These are phyloP conservation scores for Erodium maritimum DNA, from an alignment of 345 rosid genomes.

Conservation along the genomic window DNA sequence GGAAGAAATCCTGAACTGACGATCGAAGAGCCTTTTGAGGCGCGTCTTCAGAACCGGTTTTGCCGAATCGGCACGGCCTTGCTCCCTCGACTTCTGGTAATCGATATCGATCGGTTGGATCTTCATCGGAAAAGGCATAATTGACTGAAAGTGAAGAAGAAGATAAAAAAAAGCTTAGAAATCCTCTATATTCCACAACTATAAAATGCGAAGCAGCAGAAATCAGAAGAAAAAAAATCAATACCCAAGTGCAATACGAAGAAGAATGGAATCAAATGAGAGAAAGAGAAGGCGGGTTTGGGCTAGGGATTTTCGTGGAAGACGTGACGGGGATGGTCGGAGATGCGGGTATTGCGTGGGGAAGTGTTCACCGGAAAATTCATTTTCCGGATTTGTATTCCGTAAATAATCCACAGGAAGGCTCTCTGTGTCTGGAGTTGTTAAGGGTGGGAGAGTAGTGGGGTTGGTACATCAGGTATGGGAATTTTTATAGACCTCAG, in stretches of 20 bases:
- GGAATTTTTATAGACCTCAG: too few species aligned
- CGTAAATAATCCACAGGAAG: background rate
- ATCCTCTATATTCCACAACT: too few species aligned
- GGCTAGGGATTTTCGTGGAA: conserved; percentile 43
- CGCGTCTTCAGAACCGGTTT: conserved; percentile 60
- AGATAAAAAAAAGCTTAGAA: too few species aligned
- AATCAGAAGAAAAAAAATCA: conserved; percentile 5
- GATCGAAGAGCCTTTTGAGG: conserved; percentile 57
- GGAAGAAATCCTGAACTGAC: conserved; percentile 35
- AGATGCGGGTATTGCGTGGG: conserved; percentile 31
- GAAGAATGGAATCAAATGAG: conserved; percentile 23
- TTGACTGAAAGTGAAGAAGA: background rate
- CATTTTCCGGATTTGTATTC: conserved; percentile 30
- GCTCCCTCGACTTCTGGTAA: conserved; percentile 16
- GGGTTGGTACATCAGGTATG: too few species aligned
- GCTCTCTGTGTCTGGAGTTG: background rate
- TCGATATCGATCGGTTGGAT: conserved; percentile 57
- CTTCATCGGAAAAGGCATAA: conserved; percentile 44
- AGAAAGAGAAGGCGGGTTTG: conserved; percentile 5
- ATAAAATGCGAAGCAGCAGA: too few species aligned
- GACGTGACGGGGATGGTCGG: conserved; percentile 61
- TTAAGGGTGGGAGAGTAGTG: too few species aligned
- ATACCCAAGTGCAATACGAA: background rate
- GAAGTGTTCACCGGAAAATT: conserved; percentile 21
- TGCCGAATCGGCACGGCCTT: conserved; percentile 26